Base-by-base conservation (phyloP, 495 filamentous ascomycete species). In the Lentithecium fluviatile region DNA sequence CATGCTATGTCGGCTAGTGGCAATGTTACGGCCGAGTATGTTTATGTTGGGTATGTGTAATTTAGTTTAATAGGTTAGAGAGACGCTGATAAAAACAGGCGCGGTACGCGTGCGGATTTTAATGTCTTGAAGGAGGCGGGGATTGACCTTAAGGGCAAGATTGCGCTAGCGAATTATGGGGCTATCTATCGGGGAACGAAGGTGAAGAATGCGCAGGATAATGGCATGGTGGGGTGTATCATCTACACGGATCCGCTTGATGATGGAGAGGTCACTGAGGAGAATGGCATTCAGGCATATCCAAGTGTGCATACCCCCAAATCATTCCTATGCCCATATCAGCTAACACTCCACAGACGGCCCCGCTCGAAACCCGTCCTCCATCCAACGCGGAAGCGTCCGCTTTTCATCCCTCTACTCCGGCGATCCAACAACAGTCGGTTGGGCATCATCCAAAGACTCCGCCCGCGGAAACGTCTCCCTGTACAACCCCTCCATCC, bases 341-440 rank as follows among this genome's bases (percentile, higher is more conserved):
- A 51, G 51, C 37, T 63, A 19, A 63, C 23, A 36, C 0, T 10
- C 10, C n/a, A 13, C 23, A 58, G 60, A 72, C 24, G 71, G 71
- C 15, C 70, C 70, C 7, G 70, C 71, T 3, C 23, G 70, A 32
- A 72, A 73, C 45, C 71, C 71, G 1, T 62, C 62, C 0, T 60
- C 50, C 36, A 65, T 72, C 15, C 70, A 72, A 48, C 53, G 71
- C 12, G 71, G 71, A 1, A 64, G 54, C 47, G 70, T 71, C 10
- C 62, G 66, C 46, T 73, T 69, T 59, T 60, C 67, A n/a, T 56
- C 45, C 40, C 53, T 60, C 38, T 70, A 67, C 53, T 68, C 71
- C 4, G 70, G 71, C 5, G 71, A 72, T 43, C 71, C 71, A 1
- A 72, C 71, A 23, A 73, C 71, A 2, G 65, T 67, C 13, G 71